A percentile compares a stretch with the other conserved stretches of the same genome.
phyloP scores from a whole-genome alignment of 768 basidiomycete genomes.

The Boletus sensibilis region DNA sequence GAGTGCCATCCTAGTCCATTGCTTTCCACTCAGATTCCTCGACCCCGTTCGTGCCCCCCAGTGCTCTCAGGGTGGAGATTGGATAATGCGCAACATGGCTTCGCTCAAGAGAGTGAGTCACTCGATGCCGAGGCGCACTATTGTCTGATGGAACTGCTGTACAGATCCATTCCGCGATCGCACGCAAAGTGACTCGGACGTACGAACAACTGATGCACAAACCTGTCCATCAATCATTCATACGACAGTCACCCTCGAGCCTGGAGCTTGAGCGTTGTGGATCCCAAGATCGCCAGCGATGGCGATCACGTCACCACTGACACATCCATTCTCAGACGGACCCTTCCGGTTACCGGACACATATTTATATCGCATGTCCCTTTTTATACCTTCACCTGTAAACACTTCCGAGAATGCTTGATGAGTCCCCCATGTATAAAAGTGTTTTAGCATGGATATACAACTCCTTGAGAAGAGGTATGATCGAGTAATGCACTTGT shows the following conservation, averaged over 20 bases:
- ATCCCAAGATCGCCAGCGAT: neutral
- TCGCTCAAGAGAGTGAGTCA: neutral
- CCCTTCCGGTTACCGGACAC: neutral
- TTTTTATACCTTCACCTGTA: neutral
- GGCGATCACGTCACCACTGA: neutral
- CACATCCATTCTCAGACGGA: neutral
- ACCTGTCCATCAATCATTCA: fast-evolving
- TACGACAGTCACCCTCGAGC: slow-evolving; percentile 11
- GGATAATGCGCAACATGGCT: neutral
- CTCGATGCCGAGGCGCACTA: no score
- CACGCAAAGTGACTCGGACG: slow-evolving; percentile 7
- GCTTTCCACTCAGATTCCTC: neutral
- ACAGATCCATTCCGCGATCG: neutral
- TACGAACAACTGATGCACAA: slow-evolving; percentile 9
- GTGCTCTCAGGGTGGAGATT: neutral
- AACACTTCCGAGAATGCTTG: no score
- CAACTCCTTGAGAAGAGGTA: no score
- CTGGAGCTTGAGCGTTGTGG: neutral
- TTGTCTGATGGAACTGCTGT: neutral
- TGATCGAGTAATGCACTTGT: no score
- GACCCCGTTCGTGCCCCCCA: slow-evolving; percentile 2
- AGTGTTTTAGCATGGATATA: no score
- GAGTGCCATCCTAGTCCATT: neutral
- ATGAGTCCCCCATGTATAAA: no score
- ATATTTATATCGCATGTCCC: no score